These are phyloP conservation scores for Vicia villosa DNA, from an alignment of 306 rosid genomes.

Conservation along the genomic window DNA sequence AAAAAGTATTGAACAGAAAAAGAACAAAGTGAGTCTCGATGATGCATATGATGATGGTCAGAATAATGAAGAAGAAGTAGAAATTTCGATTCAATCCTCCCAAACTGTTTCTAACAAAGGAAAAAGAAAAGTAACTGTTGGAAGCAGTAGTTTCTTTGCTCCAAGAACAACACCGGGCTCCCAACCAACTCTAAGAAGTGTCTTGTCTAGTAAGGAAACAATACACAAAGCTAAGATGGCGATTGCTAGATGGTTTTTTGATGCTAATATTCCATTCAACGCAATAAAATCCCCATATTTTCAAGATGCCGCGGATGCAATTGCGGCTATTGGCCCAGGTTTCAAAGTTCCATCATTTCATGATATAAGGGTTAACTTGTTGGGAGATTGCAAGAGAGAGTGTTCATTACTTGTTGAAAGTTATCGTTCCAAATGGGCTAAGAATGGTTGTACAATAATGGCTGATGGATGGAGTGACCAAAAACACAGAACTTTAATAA, in stretches of 20 bases:
- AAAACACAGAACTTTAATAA: too few relatives aligned
- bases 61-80: background rate
- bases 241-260: constrained; percentile 17
- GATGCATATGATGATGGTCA: too few relatives aligned
- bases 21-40: too few relatives aligned
- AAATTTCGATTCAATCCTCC: background rate
- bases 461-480: too few relatives aligned
- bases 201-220: background rate
- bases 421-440: background rate
- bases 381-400: background rate
- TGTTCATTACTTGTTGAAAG: background rate
- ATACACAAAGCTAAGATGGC: background rate
- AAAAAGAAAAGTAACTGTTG: background rate
- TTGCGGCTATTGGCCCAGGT: background rate
- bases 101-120: background rate
- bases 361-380: background rate
- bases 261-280: constrained; percentile 3
- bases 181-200: background rate
- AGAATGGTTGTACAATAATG: too few relatives aligned
- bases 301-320: background rate
- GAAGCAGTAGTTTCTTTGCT: background rate
- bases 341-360: background rate
- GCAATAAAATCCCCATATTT: background rate
- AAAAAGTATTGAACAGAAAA: background rate
- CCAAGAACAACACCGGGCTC: background rate